Base-by-base conservation (phyloP, 2,329 filamentous ascomycete species). In the Aspergillus terreus region DNA sequence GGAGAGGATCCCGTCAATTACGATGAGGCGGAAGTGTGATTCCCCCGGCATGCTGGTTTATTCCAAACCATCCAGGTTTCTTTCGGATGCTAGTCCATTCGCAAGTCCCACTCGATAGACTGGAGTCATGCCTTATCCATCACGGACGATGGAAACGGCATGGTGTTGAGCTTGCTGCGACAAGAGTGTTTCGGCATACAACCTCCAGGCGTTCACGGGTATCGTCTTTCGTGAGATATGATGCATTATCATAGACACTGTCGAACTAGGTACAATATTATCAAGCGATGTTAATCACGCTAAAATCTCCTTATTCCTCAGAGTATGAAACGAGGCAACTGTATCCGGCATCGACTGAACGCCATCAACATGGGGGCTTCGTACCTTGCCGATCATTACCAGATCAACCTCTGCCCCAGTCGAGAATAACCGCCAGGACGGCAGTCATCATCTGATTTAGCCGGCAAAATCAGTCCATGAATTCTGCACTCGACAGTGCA, bases 1-100 rank as follows among this genome's bases (percentile, higher is more conserved):
- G 52, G 54, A 44, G 48, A 46, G 46, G 46, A 55, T 56, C 50
- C 40, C 59, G 53, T 60, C 59, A 61, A 61, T 61, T 44, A 54
- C 30, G 47, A 46, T 45, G 40, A 50, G 14, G 23, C 25, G 45
- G 36, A 25, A 25, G 12, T 21, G 25, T 21, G 25, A 17, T 41
- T 42, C 10, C 36, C 23, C 25, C 23, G 46, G n/a, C 6, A 25
- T 19, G 35, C 25, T 40, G 12, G 6, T 48, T 41, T 40, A 48
- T 14, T 30, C 23, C 25, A 48, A 48, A 48, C 46, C 36, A 27
- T 38, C 35, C 35, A 15, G 9, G 35, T 38, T 42, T 42, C 15
- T 42, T 25, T 42, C 17, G 40, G 40, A 14, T 21, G 11, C 17
- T 42, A 9, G 19, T 12, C 19, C 40, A 19, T 42, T 17, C 19